Evolutionary conservation across 169 alveolate species (phyloP), one percentile per base, ranked within the genome.

Genomic region (Plasmodium fragile): DNA sequence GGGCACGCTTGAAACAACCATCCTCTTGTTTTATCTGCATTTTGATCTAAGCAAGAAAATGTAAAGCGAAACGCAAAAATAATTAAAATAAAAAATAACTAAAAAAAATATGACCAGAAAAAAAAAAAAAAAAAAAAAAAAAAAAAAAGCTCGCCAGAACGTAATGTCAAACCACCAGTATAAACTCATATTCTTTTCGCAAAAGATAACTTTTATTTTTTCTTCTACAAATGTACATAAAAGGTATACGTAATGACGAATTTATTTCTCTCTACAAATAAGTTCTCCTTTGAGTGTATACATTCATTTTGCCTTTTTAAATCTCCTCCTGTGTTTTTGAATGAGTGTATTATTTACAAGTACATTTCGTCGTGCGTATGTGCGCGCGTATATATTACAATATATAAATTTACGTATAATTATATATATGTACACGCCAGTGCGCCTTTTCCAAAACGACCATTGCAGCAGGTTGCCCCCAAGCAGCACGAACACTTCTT

Each of bases 61-160:
- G 75, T 22, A 65, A 49, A 49, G 22, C 59, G 59, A 49, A 49
- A 3, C 16, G n/a, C 11, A 10, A 65, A 22, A 65, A 65, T 10
- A 65, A 22, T 0, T 22, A 22, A 65, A 65, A 59, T 22, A 59
- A 59, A 59, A 59, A 59, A 18, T 6, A 59, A 59, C 28, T 22
- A 59, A 59, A 59, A 59, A 59, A 18, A 6, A 59, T 22, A 59
- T 18, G 34, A 59, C 28, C 25, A 59, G 32, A 59, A 59, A 59
- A 59, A 59, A 59, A 59, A 59, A 18, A 59, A 59, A 59, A 18
- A 59, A 59, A 59, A 80, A 80, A 45, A 45, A 49, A 80, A 80
- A 80, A 80, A 80, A 80, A 80, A 45, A 49, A 80, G 75, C 75
- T 80, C 87, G 87, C 87, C 59, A 77, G 43, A 80, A 36, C 65